Evolutionary conservation across 106 monocot species (phyloP), one percentile per base, ranked within the genome.

Genomic region (Iris macrosiphon): DNA sequence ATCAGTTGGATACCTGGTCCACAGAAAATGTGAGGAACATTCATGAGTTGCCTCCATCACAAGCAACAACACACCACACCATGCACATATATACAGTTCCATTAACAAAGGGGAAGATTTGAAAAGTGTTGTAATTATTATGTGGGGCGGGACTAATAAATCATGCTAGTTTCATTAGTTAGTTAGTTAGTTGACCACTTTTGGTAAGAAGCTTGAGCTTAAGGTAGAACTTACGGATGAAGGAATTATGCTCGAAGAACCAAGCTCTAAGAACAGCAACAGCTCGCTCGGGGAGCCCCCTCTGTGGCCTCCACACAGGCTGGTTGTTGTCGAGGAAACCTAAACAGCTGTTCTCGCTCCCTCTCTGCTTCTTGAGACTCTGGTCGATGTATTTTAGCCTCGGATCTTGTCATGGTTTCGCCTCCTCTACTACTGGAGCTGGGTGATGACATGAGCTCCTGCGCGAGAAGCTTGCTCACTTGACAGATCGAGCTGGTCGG

Each of bases 161-260:
- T n/a, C n/a, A n/a, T n/a, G n/a, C n/a, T n/a, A n/a, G n/a, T n/a
- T n/a, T n/a, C n/a, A n/a, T n/a, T n/a, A n/a, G n/a, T n/a, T n/a
- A n/a, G n/a, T n/a, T n/a, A n/a, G n/a, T n/a, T n/a, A n/a, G n/a
- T n/a, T n/a, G n/a, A n/a, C n/a, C n/a, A n/a, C n/a, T n/a, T n/a
- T n/a, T n/a, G n/a, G n/a, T n/a, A n/a, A n/a, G n/a, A n/a, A n/a
- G n/a, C n/a, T n/a, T n/a, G n/a, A n/a, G n/a, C n/a, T n/a, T n/a
- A n/a, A n/a, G n/a, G n/a, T n/a, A n/a, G n/a, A n/a, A 72, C 79
- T 75, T 56, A 85, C 84, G 79, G 84, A 29, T 85, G 84, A 45
- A 85, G 75, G 47, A 85, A 85, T n/a, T n/a, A 72, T 85, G 84
- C 25, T 85, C 84, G 21, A 85, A 85, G 49, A 85, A 51, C 84